Base-by-base conservation (phyloP, 2,329 filamentous ascomycete species). In the Penicillium nordicum region DNA sequence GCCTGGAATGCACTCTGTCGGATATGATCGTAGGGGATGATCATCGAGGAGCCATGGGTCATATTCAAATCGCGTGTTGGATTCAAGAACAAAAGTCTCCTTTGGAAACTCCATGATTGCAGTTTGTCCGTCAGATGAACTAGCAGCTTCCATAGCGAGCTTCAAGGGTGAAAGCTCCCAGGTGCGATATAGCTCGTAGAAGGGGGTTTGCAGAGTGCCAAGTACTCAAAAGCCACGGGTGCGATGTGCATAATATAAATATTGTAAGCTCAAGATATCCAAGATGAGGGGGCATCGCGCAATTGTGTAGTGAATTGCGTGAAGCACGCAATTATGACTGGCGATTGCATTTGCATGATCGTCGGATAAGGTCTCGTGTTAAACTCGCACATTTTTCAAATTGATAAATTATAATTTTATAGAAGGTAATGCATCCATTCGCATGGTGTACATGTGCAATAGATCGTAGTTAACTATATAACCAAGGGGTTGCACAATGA, bases 11-110 rank as follows among this genome's bases (percentile, higher is more conserved):
- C 69, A 72, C 21, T 66, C 61, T 4, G 64, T 65, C 25, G 70
- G 71, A 61, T 70, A 59, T 1, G 67, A 68, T 18, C 71, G 70
- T 9, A 72, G 66, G 8, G 70, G 70, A 52, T 74, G 71, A 27
- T 73, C 71, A 16, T 73, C 69, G 1, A 72, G 55, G 18, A 74
- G 48, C 58, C 65, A 67, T 32, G 56, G 58, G 27, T 67, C 62
- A 46, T 67, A 68, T 47, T 69, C 64, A 38, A 61, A 56, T n/a
- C 18, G 18, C 4, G 21, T 45, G 21, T 45, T 43, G 1, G 34
- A 30, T 32, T 60, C 55, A 23, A 56, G 10, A 6, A 58, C 57
- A 9, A 48, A 3, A 8, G 53, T 34, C 3, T 55, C 44, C 46
- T 61, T 62, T 14, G 30, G 23, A 5, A 14, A 3, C 3, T 54